Evolutionary conservation across 345 rosid genomes (phyloP), one percentile per base, ranked within the genome.

Genomic region (Camelina hispida): DNA sequence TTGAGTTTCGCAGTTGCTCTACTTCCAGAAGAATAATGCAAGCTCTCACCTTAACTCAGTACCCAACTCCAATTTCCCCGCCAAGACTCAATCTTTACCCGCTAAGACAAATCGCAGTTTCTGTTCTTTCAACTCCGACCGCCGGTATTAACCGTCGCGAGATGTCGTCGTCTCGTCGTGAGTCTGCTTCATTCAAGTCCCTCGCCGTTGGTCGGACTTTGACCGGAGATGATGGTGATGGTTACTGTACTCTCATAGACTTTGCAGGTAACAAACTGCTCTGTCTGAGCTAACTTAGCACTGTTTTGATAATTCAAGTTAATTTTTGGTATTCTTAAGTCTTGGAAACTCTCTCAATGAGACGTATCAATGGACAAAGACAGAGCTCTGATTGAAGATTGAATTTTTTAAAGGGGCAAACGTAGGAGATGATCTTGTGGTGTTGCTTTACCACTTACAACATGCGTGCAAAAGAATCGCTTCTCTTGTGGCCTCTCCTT

Each of bases 401-500:
- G 30, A 28, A 28, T 28, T 28, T 28, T 28, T 28, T 28, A 87
- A 79, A 74, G 93, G 87, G 40, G 13, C 50, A 13, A 61, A 84
- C 62, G 87, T 86, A 73, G 89, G 87, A 44, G 94, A 86, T 81
- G 97, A 91, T 60, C 73, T 93, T 44, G 83, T 87, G 56, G 82
- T 93, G 65, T 73, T 93, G 78, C 82, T 89, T 61, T 76, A 86
- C 44, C 98, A 93, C 74, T 61, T 93, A n/a, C 94, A 88, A 82
- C 87, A 87, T 78, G 94, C 98, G 60, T 93, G 90, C 83, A 93
- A 91, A 87, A 87, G 86, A 84, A 88, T 93, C 52, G 94, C 94
- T 42, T 89, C 91, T 71, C 89, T 93, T 46, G 89, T 91, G 25
- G 94, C 97, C 38, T 93, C 98, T 66, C 98, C 98, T 73, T 93